Percentiles rank a stretch among this genome's conserved stretches.
Evolutionary conservation across 2,329 filamentous ascomycete species (phyloP).

Genomic region (Colletotrichum liriopes): DNA sequence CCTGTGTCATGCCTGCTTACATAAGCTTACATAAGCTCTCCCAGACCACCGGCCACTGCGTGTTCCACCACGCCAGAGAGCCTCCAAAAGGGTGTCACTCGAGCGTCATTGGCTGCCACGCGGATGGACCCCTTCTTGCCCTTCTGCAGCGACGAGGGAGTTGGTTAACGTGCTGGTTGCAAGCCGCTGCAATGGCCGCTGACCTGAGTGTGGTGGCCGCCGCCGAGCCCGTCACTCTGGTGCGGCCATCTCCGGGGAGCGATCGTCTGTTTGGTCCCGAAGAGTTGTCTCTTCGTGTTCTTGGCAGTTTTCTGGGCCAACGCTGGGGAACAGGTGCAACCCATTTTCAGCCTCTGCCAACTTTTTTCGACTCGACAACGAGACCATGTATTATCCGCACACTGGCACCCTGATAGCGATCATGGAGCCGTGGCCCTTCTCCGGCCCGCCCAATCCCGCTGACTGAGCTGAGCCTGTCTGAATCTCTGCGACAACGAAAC

Average conservation of each 20-base stretch:
- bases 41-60: background rate
- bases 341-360: background rate
- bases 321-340: background rate
- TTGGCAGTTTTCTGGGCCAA: background rate
- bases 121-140: constrained; percentile 21
- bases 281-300: background rate
- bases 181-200: constrained; percentile 6
- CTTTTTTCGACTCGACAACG: background rate
- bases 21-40: background rate
- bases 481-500: constrained; percentile 29
- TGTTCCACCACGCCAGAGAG: background rate
- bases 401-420: background rate
- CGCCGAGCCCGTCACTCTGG: background rate
- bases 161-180: background rate
- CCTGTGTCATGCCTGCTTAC: background rate
- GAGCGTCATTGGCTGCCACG: constrained; percentile 19
- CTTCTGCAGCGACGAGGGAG: background rate
- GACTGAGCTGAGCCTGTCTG: background rate
- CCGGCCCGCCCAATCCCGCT: constrained; percentile 21
- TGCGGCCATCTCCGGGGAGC: constrained; percentile 17
- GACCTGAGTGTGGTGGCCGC: background rate
- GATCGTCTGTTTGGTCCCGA: background rate
- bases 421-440: background rate
- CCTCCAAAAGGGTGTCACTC: background rate
- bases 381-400: no score